Percentiles rank a stretch among this genome's conserved stretches.
Conservation (phyloP, 2,329 filamentous ascomycete genomes). For the Fusarium duplospermum region DNA sequence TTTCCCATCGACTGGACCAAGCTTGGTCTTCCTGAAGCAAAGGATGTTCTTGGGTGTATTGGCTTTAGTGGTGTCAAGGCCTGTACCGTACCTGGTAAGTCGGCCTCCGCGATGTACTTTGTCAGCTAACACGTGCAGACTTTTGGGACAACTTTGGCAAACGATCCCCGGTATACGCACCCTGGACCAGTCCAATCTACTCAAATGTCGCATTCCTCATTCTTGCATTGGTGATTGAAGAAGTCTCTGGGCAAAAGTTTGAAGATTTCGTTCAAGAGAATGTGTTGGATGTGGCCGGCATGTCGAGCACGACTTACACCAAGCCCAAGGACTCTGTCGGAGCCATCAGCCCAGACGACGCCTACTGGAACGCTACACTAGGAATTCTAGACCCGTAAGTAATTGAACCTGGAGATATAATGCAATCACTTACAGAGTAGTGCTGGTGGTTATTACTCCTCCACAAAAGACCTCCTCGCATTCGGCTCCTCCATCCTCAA, state of each 20-base stretch:
- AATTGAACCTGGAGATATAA: fast-evolving
- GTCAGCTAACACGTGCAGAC: neutral
- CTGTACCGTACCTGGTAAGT: conserved; percentile 1
- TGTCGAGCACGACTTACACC: conserved; percentile 11
- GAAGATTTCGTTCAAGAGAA: conserved; percentile 11
- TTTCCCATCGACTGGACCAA: conserved; percentile 10
- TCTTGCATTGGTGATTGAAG: conserved; percentile 5
- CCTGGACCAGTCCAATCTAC: conserved; percentile 3
- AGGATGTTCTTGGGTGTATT: neutral
- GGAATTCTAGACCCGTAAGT: conserved; percentile 17
- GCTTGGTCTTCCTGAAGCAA: neutral
- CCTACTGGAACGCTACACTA: conserved; percentile 6
- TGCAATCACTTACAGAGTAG: neutral
- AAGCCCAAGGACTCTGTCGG: conserved; percentile 16
- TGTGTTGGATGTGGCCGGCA: conserved; percentile 14
- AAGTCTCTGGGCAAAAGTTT: neutral
- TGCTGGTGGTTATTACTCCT: conserved; percentile 13
- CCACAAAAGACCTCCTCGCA: conserved; percentile 15
- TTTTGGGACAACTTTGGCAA: conserved; percentile 25
- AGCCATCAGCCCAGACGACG: conserved; percentile 1
- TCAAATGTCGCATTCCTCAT: conserved; percentile 6
- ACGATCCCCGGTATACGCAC: neutral
- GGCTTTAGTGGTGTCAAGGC: conserved; percentile 1
- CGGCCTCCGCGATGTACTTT: fast-evolving
- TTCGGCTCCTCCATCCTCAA: conserved; percentile 12